These are phyloP conservation scores for Stachybotrys elegans DNA, from an alignment of 2,329 filamentous ascomycete species.

Conservation along the genomic window DNA sequence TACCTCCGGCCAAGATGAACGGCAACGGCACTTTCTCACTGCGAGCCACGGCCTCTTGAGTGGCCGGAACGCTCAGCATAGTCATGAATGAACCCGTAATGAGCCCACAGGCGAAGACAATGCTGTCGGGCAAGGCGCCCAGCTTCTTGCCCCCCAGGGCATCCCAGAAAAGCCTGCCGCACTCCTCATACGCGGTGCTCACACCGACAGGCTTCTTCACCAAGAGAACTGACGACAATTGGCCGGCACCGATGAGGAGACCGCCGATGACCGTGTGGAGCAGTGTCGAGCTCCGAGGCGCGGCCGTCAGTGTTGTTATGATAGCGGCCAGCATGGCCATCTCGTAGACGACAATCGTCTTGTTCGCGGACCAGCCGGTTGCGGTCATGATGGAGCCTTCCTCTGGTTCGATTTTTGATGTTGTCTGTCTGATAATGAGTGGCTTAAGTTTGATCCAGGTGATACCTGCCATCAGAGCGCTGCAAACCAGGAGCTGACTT, in stretches of 20 bases:
- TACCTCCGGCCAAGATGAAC: conserved; percentile 4
- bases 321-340: conserved; percentile 4
- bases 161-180: conserved; percentile 6
- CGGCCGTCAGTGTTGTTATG: background rate
- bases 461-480: conserved; percentile 4
- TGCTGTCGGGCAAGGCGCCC: background rate
- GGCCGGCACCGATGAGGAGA: conserved; percentile 8
- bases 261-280: conserved; percentile 7
- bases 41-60: conserved; percentile 2
- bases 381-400: conserved; percentile 4
- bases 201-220: conserved; percentile 7
- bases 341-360: conserved; percentile 2
- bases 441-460: conserved; percentile 7
- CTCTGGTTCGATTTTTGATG: background rate
- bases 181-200: conserved; percentile 8
- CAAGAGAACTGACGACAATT: conserved; percentile 6
- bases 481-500: conserved; percentile 5
- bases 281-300: conserved; percentile 5
- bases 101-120: conserved; percentile 6
- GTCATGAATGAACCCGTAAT: conserved; percentile 3
- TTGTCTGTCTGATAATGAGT: background rate
- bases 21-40: conserved; percentile 3
- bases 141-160: background rate
- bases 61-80: conserved; percentile 4
- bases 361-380: conserved; percentile 4